Percentiles rank a stretch among this genome's conserved stretches.
Conservation (phyloP, 2,329 filamentous ascomycete genomes). For the Trichophaea hybrida region DNA sequence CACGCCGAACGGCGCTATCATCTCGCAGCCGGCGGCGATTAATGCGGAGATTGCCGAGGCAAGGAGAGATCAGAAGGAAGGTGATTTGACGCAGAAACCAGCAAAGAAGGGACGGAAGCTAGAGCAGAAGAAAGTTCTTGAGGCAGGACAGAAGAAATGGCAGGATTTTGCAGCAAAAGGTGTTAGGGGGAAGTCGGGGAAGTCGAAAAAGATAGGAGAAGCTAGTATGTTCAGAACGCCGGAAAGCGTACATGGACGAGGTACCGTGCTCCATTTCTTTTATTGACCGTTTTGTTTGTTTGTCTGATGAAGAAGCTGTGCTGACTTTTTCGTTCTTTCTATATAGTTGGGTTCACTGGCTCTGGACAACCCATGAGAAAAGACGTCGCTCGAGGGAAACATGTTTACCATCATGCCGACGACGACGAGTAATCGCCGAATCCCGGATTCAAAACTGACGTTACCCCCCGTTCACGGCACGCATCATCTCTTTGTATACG, state of each 20-base stretch:
- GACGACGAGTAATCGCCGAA: constrained; percentile 46
- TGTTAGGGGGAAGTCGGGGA: constrained; percentile 49
- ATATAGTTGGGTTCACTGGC: constrained; percentile 80
- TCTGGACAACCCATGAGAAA: constrained; percentile 94
- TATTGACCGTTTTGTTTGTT: background rate
- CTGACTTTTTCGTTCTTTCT: background rate
- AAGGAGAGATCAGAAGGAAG: constrained; percentile 48
- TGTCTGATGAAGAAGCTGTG: background rate
- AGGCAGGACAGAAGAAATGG: constrained; percentile 86
- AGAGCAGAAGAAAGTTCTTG: constrained; percentile 82
- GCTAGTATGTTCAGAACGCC: constrained; percentile 96
- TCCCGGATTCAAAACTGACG: background rate
- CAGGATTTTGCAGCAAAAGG: constrained; percentile 74
- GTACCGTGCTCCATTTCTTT: constrained; percentile 37
- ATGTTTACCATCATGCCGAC: constrained; percentile 67
- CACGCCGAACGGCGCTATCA: constrained; percentile 36
- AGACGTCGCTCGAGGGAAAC: constrained; percentile 65
- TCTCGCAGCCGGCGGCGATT: constrained; percentile 52
- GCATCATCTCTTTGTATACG: constrained; percentile 9
- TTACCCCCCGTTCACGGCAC: background rate
- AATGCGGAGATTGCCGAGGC: constrained; percentile 51
- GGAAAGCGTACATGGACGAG: constrained; percentile 71
- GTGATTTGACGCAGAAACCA: constrained; percentile 44
- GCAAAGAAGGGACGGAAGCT: constrained; percentile 59
- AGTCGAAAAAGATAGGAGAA: constrained; percentile 51